Conservation (phyloP, 371 early-diverging fungal species). For the Dinochytrium kinnereticum region DNA sequence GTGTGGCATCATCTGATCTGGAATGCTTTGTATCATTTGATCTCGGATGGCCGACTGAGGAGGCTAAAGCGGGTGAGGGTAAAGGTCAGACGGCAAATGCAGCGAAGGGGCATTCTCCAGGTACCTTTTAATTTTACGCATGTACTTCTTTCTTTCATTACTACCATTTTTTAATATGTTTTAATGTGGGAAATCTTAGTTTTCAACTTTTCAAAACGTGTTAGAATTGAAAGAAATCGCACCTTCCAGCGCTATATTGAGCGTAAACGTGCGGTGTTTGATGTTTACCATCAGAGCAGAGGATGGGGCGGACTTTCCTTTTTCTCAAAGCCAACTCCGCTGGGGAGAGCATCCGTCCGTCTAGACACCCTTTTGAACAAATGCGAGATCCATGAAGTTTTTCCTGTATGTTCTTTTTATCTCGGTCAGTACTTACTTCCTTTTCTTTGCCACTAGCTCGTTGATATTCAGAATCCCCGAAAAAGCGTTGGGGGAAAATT, state of each 20-base stretch:
- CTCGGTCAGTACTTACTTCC: neutral
- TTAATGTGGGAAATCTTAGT: too few relatives aligned
- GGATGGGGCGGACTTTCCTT: slow-evolving; percentile 33
- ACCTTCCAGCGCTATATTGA: slow-evolving; percentile 70
- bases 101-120: slow-evolving; percentile 57
- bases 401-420: slow-evolving; percentile 62
- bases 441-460: slow-evolving; percentile 48
- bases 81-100: slow-evolving; percentile 72
- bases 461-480: slow-evolving; percentile 64
- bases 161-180: too few relatives aligned
- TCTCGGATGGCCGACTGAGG: slow-evolving; percentile 79
- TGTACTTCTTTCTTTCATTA: too few relatives aligned
- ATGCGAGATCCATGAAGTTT: slow-evolving; percentile 67
- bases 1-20: slow-evolving; percentile 44
- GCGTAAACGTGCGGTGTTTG: slow-evolving; percentile 69
- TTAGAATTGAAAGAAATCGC: slow-evolving; percentile 70
- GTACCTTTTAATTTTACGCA: too few relatives aligned
- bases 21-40: slow-evolving; percentile 73
- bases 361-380: slow-evolving; percentile 66
- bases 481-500: slow-evolving; percentile 72
- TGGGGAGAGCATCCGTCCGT: slow-evolving; percentile 69
- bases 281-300: slow-evolving; percentile 66
- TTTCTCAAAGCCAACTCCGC: slow-evolving; percentile 42
- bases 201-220: slow-evolving; percentile 59
- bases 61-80: slow-evolving; percentile 54